Percentiles rank a stretch among this genome's conserved stretches.
Conservation (phyloP, 805 yeast genomes). For the Candida silvicultrix region DNA sequence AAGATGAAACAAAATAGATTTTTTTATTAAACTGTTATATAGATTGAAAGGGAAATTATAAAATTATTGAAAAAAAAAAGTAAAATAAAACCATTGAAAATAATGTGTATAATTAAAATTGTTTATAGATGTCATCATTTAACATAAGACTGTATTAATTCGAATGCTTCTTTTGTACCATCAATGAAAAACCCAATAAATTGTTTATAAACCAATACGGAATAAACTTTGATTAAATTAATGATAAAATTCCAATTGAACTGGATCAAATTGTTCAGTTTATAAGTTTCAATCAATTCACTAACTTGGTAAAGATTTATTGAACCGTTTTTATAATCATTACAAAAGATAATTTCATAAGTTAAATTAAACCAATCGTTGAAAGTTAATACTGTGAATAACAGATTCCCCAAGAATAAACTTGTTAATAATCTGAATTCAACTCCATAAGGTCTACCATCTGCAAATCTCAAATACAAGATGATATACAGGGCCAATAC, state of each 20-base stretch:
- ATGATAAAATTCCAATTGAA: neutral
- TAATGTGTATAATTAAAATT: too few species aligned
- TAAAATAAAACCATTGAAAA: too few species aligned
- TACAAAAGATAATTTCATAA: slow-evolving; percentile 19
- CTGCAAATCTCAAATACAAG: slow-evolving; percentile 4
- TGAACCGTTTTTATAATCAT: slow-evolving; percentile 22
- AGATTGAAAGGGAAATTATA: neutral
- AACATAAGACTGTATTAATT: neutral
- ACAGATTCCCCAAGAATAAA: slow-evolving; percentile 15
- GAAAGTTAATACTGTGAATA: slow-evolving; percentile 10
- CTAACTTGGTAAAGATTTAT: slow-evolving; percentile 19
- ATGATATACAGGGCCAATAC: slow-evolving; percentile 9
- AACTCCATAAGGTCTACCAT: slow-evolving; percentile 8
- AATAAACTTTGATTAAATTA: slow-evolving; percentile 1
- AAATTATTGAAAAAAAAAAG: too few species aligned
- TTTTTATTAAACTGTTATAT: neutral
- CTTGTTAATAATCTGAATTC: slow-evolving; percentile 18
- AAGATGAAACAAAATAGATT: slow-evolving; percentile 8
- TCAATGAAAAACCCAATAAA: slow-evolving; percentile 7
- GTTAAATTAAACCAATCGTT: slow-evolving; percentile 20
- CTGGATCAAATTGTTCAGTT: slow-evolving; percentile 5
- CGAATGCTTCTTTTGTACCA: slow-evolving; percentile 2
- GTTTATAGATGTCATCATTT: neutral
- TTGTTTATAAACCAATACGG: slow-evolving; percentile 13
- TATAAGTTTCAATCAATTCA: slow-evolving; percentile 16